Base-by-base conservation (phyloP, 1,139 yeast species). In the Geotrichum histeridarum region DNA sequence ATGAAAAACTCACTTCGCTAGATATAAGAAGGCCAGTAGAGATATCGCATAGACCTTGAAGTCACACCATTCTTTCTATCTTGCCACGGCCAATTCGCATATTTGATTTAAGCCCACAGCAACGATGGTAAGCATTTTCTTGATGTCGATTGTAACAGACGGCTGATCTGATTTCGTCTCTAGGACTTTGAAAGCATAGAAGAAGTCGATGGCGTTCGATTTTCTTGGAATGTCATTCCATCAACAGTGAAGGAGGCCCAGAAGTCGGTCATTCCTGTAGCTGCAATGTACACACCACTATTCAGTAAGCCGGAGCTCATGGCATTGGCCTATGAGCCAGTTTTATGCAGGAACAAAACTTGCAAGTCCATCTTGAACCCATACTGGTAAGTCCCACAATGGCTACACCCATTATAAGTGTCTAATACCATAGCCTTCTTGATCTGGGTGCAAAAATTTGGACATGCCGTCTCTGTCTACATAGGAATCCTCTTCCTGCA, bases 201-300 rank as follows among this genome's bases (percentile, higher is more conserved):
- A 63, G 90, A 84, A 62, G 64, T 64, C 12, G 87, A 85, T 59
- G 91, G 91, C 5, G 79, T 84, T 32, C 71, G 91, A 54, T 77
- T 82, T 62, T 75, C 89, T 2, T 84, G 89, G 84, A 84, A 82
- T 63, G 73, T 77, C 38, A 69, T 86, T 18, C 90, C 93, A 12
- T 72, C 80, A 41, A 76, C 84, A 11, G 77, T 77, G 61, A 73
- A 79, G 46, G 86, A 83, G 56, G 82, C 83, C 53, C 75, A 79
- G 32, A 69, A 84, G 49, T 76, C 81, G 51, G 77, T 81, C 1
- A 76, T 84, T 8, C 91, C 91, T 1, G 67, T 83, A 54, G 84
- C 86, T 0, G 75, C 86, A 35, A 64, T 84, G 57, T 84, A 83
- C 64, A 83, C 87, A 4, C 94, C 94, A 1, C 68, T 85, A 59